Evolutionary conservation across 148 eudicot species (phyloP).

Genomic region (Polygonum maritimum): DNA sequence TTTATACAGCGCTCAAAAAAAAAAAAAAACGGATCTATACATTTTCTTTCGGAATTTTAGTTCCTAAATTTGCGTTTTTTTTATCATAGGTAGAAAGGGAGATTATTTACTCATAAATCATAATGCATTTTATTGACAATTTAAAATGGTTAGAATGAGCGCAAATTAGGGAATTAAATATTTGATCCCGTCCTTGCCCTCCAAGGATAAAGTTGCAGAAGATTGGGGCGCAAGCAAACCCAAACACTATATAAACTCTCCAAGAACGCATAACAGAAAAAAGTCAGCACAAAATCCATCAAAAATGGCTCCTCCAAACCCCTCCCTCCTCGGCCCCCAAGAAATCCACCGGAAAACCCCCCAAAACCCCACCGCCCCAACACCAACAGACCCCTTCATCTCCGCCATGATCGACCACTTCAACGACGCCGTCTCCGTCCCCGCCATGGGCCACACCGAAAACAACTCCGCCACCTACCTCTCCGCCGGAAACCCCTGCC

Average conservation of each 20-base stretch:
- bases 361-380: not conserved
- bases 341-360: not conserved
- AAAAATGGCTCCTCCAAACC: not conserved
- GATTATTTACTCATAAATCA: no score
- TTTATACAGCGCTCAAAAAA: no score
- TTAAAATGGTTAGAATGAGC: no score
- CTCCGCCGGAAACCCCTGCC: slow-evolving; percentile 18
- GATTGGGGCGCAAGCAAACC: not conserved
- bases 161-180: not conserved
- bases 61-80: no score
- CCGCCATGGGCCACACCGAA: slow-evolving; percentile 10
- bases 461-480: slow-evolving; percentile 15
- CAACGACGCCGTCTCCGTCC: not conserved
- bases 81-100: no score
- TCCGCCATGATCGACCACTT: slow-evolving; percentile 9
- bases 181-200: not conserved
- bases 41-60: no score
- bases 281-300: not conserved
- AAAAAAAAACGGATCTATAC: no score
- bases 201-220: not conserved
- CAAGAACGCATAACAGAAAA: not conserved
- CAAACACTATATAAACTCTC: not conserved
- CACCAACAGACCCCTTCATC: slow-evolving; percentile 10
- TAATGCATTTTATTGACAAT: no score
- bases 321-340: slow-evolving; percentile 5